Evolutionary conservation across 805 yeast species (phyloP).

Genomic region (Monosporozyma aerobia): DNA sequence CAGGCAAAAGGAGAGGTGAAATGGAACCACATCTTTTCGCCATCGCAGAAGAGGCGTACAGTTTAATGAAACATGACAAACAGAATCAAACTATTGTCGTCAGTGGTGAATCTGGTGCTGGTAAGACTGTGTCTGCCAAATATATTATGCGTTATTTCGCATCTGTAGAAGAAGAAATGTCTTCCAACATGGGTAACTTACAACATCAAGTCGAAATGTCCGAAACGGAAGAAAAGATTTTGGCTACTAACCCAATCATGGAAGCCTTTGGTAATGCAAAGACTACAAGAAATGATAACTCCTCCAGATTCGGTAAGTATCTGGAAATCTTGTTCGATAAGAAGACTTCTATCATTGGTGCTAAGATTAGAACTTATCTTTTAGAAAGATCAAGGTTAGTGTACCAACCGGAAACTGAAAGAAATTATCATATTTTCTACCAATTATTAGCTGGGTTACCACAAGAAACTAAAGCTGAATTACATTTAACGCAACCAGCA

Average conservation of each 20-base stretch:
- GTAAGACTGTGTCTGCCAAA: conserved; percentile 94
- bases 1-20: conserved; percentile 88
- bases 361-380: conserved; percentile 84
- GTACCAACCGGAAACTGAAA: conserved; percentile 81
- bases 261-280: conserved; percentile 94
- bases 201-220: conserved; percentile 57
- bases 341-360: conserved; percentile 77
- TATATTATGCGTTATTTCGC: conserved; percentile 97
- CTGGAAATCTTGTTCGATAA: conserved; percentile 80
- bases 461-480: conserved; percentile 40
- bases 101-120: conserved; percentile 97
- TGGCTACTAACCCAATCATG: conserved; percentile 88
- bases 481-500: conserved; percentile 54
- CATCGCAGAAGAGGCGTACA: conserved; percentile 94
- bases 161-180: conserved; percentile 58
- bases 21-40: conserved; percentile 95
- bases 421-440: conserved; percentile 92
- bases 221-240: conserved; percentile 83
- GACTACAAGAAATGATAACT: conserved; percentile 81
- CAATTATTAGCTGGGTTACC: conserved; percentile 73
- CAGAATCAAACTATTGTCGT: conserved; percentile 93
- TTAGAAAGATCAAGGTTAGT: conserved; percentile 91
- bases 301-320: conserved; percentile 92
- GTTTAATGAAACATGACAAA: conserved; percentile 81
- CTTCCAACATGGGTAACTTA: conserved; percentile 29